A percentile compares a stretch with the other conserved stretches of the same genome.
Conservation (phyloP, 2,329 filamentous ascomycete species). For the Beauveria sp. region DNA sequence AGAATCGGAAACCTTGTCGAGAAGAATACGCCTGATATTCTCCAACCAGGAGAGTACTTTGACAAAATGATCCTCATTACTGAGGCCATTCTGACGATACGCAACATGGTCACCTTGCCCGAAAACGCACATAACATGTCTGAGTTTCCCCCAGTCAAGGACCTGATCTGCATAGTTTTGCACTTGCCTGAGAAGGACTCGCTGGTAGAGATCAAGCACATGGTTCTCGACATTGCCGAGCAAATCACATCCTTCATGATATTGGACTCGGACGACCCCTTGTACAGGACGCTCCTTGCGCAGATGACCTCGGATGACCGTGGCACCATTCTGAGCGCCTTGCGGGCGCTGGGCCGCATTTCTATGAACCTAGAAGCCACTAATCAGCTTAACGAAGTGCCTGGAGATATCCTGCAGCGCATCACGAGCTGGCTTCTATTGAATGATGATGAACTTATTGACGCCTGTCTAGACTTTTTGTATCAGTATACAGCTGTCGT, state of each 20-base stretch:
- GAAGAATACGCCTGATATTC: constrained; percentile 55
- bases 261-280: constrained; percentile 63
- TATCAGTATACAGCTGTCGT: constrained; percentile 90
- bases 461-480: constrained; percentile 84
- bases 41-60: constrained; percentile 64
- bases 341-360: constrained; percentile 78
- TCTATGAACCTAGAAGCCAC: constrained; percentile 77
- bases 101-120: constrained; percentile 91
- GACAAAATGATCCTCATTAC: constrained; percentile 69
- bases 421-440: constrained; percentile 69
- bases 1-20: constrained; percentile 58
- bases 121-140: constrained; percentile 82
- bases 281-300: constrained; percentile 67
- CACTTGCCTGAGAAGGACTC: constrained; percentile 66
- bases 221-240: constrained; percentile 85
- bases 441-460: constrained; percentile 84
- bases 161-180: constrained; percentile 75
- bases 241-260: constrained; percentile 77
- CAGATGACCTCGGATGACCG: constrained; percentile 66
- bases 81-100: constrained; percentile 78
- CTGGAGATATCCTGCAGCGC: constrained; percentile 55
- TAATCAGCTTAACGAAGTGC: constrained; percentile 68
- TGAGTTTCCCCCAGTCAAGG: constrained; percentile 65
- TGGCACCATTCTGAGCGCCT: constrained; percentile 69
- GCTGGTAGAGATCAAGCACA: constrained; percentile 80